Base-by-base conservation (phyloP, 1,284 basidiomycete genomes). In the Thelephora terrestris region DNA sequence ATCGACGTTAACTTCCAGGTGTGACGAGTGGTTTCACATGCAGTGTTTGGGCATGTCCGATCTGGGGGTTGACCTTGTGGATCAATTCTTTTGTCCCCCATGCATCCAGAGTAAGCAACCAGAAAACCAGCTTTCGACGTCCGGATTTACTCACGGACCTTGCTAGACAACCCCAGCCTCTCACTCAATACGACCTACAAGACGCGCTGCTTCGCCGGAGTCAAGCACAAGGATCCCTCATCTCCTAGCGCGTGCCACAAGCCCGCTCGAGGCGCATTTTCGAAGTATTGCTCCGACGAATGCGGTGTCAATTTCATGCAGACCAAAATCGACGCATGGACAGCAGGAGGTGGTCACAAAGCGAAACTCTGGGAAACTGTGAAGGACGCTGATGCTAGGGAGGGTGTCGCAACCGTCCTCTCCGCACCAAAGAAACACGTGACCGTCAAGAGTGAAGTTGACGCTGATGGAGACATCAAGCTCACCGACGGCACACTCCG, bases 11-110 rank as follows among this genome's bases (percentile, higher is more conserved):
- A 32, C 3, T 47, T 51, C 24, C 55, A 90, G 87, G 25, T 91
- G 89, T 62, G 89, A 91, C 58, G 85, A 91, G 53, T 92, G 89
- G 89, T 92, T 89, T 61, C 89, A 92, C 58, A 85, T 85, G 0
- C 71, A 76, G 47, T 92, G 89, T 56, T 79, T 91, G 23, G 68
- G 77, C 35, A 85, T 91, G 71, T 74, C 79, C 20, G 87, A 91
- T 55, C 68, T 78, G 6, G 78, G 81, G 55, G 77, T 90, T 34
- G 85, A 91, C 55, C 75, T 92, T 16, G 84, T 92, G 27, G 90
- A 91, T 66, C 82, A 87, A 61, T 92, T 91, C 62, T 78, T 89
- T 45, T 92, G 89, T 63, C 86, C 88, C 1, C 66, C 70, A 1
- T 92, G 89, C 58, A 69, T 82, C 25, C 69, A 74, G 48, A 80